Evolutionary conservation across 768 basidiomycete genomes (phyloP), one percentile per base, ranked within the genome.

Genomic region (Termitomyces sp.): DNA sequence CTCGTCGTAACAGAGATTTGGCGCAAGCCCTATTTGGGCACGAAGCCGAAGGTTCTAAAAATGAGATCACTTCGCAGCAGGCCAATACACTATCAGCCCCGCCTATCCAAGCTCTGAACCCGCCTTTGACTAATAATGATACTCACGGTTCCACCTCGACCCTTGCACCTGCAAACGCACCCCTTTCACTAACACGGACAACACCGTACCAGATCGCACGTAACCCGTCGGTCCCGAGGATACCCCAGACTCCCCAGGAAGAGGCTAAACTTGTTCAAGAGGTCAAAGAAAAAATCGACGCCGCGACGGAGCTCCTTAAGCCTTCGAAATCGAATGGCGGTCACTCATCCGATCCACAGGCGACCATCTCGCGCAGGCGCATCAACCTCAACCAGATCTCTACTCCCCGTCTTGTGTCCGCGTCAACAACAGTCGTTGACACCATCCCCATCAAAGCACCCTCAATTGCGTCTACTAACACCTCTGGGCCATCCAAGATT

Each of bases 21-120:
- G 86, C 89, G 2, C 85, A 86, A 55, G 85, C 84, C 17, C 72
- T 93, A 41, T 91, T 92, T 62, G 89, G 87, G 17, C 69, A 65
- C 17, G 77, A 79, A 42, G 54, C 52, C 27, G 65, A 68, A 54
- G 16, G 27, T 10, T 28, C 46, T 19, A 49, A 51, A 23, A 41
- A 30, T 14, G 56, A 59, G 41, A 23, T 37, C 14, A 17, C 27
- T n/a, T n/a, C 21, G 2, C 54, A 45, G 19, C 41, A 37, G 28
- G 27, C 28, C 30, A 43, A 41, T 37, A 37, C 17, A 51, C 17
- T 19, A 32, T 17, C 19, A 16, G 39, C 27, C 27, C 39, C 25
- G 16, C 34, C 53, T 10, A 37, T 28, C 17, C 52, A 56, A 39
- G 41, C 21, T 39, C 52, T 23, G 23, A 56, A 52, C 19, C 48